These are phyloP conservation scores for Sporisorium sorghi DNA, from an alignment of 1,284 basidiomycete genomes.

Conservation along the genomic window DNA sequence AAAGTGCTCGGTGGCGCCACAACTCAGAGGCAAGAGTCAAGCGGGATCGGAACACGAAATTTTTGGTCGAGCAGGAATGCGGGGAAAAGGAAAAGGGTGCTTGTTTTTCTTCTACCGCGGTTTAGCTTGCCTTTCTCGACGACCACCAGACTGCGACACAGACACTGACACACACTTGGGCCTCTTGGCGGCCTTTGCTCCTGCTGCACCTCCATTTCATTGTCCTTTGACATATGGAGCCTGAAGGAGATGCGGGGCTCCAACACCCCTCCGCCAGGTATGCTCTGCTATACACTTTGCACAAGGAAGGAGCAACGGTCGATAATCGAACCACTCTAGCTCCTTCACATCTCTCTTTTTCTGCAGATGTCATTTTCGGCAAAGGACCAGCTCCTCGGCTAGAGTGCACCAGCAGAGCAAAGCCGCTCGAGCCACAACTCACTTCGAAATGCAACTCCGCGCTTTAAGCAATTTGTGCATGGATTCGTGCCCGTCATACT, in stretches of 20 bases:
- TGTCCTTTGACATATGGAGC: too few species aligned
- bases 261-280: too few species aligned
- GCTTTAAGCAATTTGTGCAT: neutral
- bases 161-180: neutral
- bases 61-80: conserved; percentile 14
- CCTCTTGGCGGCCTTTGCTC: neutral
- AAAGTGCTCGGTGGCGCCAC: conserved; percentile 1
- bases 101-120: conserved; percentile 18
- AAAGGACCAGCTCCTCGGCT: neutral
- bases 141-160: neutral
- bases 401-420: neutral
- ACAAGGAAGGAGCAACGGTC: neutral
- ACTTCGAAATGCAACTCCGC: conserved; percentile 2
- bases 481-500: neutral
- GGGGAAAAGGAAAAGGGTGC: conserved; percentile 18
- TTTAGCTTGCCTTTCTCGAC: neutral
- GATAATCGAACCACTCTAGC: conserved; percentile 4
- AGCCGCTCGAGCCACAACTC: conserved; percentile 3
- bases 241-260: too few species aligned
- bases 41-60: neutral
- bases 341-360: conserved; percentile 3
- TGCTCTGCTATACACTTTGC: too few species aligned
- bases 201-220: neutral
- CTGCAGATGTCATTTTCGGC: neutral
- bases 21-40: too few species aligned